Evolutionary conservation across 2,329 filamentous ascomycete species (phyloP).

Genomic region (Penicillium sp.): DNA sequence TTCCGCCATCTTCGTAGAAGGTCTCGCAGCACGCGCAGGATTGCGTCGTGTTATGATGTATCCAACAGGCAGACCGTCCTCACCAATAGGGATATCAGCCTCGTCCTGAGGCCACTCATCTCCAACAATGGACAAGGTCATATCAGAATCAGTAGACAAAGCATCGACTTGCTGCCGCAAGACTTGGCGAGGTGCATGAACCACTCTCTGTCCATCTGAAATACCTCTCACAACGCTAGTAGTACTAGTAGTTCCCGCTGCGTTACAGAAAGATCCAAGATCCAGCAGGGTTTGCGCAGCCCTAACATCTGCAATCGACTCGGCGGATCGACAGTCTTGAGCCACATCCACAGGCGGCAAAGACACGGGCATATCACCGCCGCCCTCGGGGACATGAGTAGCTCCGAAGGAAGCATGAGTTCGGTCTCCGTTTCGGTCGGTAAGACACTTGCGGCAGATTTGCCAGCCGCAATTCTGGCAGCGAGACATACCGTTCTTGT

Average conservation of each 20-base stretch:
- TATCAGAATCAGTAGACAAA: not conserved
- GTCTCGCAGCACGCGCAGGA: conserved; percentile 15
- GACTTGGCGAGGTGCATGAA: not conserved
- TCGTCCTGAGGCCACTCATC: not conserved
- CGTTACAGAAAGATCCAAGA: not conserved
- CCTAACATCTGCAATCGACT: not conserved
- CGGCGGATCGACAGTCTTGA: not conserved
- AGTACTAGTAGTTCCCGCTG: not conserved
- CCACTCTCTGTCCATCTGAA: not conserved
- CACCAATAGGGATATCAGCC: not conserved
- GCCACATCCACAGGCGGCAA: not conserved
- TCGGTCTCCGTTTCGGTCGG: conserved; percentile 8
- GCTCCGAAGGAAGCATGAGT: conserved; percentile 9
- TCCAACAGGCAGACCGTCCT: conserved; percentile 1
- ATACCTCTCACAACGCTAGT: not conserved
- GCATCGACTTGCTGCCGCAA: not conserved
- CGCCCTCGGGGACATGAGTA: conserved; percentile 4
- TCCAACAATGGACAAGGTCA: not conserved
- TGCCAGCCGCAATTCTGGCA: conserved; percentile 19
- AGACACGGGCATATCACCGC: not conserved
- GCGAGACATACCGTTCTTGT: conserved; percentile 16
- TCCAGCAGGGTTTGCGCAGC: conserved; percentile 1
- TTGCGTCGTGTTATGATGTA: conserved; percentile 13
- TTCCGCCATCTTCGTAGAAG: conserved; percentile 7
- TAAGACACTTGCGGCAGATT: conserved; percentile 12